Evolutionary conservation across 73 alveolate species (phyloP), one percentile per base, ranked within the genome.

Genomic region (Blepharisma stoltei): DNA sequence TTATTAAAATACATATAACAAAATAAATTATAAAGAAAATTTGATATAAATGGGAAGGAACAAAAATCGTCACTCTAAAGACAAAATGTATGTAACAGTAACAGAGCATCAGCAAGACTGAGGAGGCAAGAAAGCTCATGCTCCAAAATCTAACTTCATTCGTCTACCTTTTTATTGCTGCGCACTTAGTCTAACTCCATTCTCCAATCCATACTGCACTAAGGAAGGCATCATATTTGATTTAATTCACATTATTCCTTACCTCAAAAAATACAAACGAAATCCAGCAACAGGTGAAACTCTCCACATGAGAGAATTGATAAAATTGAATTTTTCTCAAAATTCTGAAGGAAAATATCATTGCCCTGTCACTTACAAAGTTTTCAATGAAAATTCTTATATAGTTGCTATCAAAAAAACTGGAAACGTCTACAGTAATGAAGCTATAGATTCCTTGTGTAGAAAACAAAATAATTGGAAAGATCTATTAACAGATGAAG

Each of bases 331-430:
- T 68, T 94, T 96, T 81, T 90, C 88, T 83, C 90, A 85, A 78
- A 97, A 96, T 78, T 94, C 93, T 47, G 86, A 96, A 78, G 98
- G 97, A 6, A 91, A 97, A 80, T 92, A 85, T 84, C 97, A 95
- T 55, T 97, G 99, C 88, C 99, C 99, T 0, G 89, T 97, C 67
- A 92, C 99, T 41, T 92, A 71, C 83, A 94, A 94, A 80, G 95
- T 81, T 7, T 76, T 86, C 49, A 90, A 95, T 9, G 98, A 92
- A 46, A 88, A 90, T 76, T 67, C 95, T 38, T 95, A 94, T 79
- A 92, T 96, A 8, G 88, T 96, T 2, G 98, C 99, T 1, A 89
- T 94, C 1, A 94, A 88, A 81, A 94, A 84, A 68, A 93, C 98
- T n/a, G 99, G 99, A 3, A 90, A 96, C 86, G 99, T 95, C n/a